A percentile compares a stretch with the other conserved stretches of the same genome.
Evolutionary conservation across 306 rosid genomes (phyloP).

Genomic region (Aeschynomene evenia): DNA sequence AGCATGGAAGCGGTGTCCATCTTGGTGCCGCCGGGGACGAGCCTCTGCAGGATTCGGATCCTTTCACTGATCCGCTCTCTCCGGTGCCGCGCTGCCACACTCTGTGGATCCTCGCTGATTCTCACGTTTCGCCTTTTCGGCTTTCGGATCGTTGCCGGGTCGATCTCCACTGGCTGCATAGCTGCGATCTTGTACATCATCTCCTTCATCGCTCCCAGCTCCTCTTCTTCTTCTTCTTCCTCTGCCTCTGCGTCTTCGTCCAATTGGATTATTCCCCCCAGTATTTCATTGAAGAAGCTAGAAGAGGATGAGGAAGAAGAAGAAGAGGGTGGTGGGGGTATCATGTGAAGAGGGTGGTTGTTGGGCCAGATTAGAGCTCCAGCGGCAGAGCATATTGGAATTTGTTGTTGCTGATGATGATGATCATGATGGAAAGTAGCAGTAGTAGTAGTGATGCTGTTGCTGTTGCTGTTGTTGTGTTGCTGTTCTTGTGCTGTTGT

Average conservation of each 20-base stretch:
- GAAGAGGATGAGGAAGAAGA: conserved; percentile 2
- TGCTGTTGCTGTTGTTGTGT: neutral
- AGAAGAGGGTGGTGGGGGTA: conserved; percentile 4
- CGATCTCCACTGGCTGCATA: conserved; percentile 92
- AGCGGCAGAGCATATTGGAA: neutral
- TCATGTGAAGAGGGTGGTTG: conserved; percentile 24
- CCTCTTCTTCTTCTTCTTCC: conserved; percentile 46
- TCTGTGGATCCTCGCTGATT: conserved; percentile 81
- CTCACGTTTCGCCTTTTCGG: conserved; percentile 73
- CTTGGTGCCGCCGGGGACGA: conserved; percentile 85
- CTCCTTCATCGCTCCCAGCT: conserved; percentile 78
- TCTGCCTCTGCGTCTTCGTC: conserved; percentile 1
- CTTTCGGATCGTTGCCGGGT: conserved; percentile 59
- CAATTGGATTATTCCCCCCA: conserved; percentile 6
- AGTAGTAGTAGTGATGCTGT: neutral
- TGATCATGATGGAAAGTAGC: conserved; percentile 12
- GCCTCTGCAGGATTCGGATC: conserved; percentile 69
- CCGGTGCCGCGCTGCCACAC: conserved; percentile 77
- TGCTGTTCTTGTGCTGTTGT: neutral
- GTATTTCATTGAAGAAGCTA: neutral
- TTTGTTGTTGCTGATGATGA: conserved; percentile 23
- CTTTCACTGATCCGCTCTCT: conserved; percentile 85
- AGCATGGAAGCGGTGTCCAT: conserved; percentile 92
- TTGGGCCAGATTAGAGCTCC: conserved; percentile 32
- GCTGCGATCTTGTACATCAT: conserved; percentile 87